These are phyloP conservation scores for Vicia faba DNA, from an alignment of 306 rosid genomes.

Conservation along the genomic window DNA sequence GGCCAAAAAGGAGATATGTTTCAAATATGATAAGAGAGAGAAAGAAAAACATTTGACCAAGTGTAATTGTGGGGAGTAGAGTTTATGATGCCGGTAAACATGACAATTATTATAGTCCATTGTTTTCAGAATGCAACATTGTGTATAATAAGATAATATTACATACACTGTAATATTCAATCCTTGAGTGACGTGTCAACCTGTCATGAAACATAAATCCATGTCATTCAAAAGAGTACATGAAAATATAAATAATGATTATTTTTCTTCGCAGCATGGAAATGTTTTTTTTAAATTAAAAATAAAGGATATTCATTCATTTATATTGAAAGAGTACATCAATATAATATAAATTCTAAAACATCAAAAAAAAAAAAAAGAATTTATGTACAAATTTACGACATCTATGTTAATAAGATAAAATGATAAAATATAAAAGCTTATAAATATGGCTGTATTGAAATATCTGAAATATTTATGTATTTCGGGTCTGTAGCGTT, in stretches of 20 bases:
- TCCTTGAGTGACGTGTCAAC: background rate
- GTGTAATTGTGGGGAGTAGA: slow-evolving; percentile 37
- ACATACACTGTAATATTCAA: background rate
- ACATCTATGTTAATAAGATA: no score
- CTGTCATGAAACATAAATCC: background rate
- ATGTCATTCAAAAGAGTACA: background rate
- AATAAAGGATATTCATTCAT: no score
- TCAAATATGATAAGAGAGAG: slow-evolving; percentile 23
- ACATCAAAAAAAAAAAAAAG: no score
- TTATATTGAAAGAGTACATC: no score
- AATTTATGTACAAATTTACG: no score
- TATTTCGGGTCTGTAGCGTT: no score
- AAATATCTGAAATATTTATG: no score
- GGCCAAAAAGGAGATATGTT: slow-evolving; percentile 26
- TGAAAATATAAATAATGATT: background rate
- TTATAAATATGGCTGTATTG: no score
- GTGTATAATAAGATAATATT: slow-evolving; percentile 15
- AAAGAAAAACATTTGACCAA: slow-evolving; percentile 16
- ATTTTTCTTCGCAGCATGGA: no score
- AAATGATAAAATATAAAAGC: no score
- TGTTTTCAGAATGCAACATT: slow-evolving; percentile 3
- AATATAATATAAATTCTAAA: no score
- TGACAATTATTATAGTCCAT: slow-evolving; percentile 26
- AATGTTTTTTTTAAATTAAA: no score
- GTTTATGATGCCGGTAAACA: slow-evolving; percentile 33